A percentile compares a stretch with the other conserved stretches of the same genome.
Conservation (phyloP, 2,329 filamentous ascomycete species). For the Stachybotrys elegans region DNA sequence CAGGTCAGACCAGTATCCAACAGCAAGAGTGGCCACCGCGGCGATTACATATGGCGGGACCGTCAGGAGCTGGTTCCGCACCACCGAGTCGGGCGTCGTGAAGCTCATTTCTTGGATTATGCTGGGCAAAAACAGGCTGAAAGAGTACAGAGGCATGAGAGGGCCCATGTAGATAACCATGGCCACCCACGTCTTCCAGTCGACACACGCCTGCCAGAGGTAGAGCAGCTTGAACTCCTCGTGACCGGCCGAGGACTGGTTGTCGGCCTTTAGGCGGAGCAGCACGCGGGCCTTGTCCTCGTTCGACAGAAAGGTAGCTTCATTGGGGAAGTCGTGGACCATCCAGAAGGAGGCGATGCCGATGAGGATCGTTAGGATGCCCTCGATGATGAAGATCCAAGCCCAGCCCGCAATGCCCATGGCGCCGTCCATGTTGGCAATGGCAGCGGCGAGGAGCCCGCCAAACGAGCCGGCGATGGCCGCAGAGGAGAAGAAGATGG, state of each 20-base stretch:
- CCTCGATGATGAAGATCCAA: conserved; percentile 68
- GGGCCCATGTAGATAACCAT: conserved; percentile 76
- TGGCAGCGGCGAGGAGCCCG: conserved; percentile 67
- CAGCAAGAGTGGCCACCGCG: conserved; percentile 28
- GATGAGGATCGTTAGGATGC: conserved; percentile 63
- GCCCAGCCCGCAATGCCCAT: conserved; percentile 53
- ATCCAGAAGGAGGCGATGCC: conserved; percentile 69
- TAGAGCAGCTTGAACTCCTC: conserved; percentile 71
- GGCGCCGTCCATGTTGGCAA: conserved; percentile 63
- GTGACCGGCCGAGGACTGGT: conserved; percentile 68
- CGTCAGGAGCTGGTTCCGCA: conserved; percentile 40
- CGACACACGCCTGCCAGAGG: conserved; percentile 65
- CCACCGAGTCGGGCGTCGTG: conserved; percentile 24
- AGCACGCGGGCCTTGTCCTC: conserved; percentile 68
- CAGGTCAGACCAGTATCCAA: conserved; percentile 69
- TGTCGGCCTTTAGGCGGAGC: conserved; percentile 63
- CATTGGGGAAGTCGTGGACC: conserved; percentile 77
- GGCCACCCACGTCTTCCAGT: conserved; percentile 79
- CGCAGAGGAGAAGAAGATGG: conserved; percentile 80
- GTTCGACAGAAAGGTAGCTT: conserved; percentile 66
- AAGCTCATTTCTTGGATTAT: conserved; percentile 59
- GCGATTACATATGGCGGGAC: conserved; percentile 36
- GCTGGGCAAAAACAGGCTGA: conserved; percentile 72
- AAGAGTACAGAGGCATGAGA: conserved; percentile 68
- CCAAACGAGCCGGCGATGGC: conserved; percentile 75